A percentile compares a stretch with the other conserved stretches of the same genome.
phyloP scores from a whole-genome alignment of 345 rosid species.

The Microthlaspi erraticum region DNA sequence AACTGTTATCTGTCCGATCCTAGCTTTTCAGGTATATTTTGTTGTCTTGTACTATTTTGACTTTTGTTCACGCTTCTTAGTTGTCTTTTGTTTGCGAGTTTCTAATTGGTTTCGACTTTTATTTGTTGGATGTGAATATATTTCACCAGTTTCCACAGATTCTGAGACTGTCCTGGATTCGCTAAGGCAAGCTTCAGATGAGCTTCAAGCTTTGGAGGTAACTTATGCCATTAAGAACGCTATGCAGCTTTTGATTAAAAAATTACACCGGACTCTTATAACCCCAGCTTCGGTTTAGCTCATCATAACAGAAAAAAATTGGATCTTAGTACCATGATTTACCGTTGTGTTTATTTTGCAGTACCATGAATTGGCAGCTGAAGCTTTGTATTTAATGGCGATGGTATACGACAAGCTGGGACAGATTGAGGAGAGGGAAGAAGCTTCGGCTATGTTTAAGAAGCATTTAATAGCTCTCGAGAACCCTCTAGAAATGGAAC shows the following conservation, averaged over 20 bases:
- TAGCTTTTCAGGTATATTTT: conserved; percentile 68
- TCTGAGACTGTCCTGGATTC: conserved; percentile 74
- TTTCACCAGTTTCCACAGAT: conserved; percentile 60
- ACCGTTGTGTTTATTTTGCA: conserved; percentile 41
- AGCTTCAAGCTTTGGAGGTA: conserved; percentile 84
- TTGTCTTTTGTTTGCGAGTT: conserved; percentile 17
- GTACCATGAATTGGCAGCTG: conserved; percentile 92
- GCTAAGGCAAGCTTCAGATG: conserved; percentile 81
- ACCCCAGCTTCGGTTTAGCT: conserved; percentile 18
- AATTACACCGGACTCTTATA: conserved; percentile 1
- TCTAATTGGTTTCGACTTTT: conserved; percentile 24
- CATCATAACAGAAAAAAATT: neutral
- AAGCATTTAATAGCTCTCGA: conserved; percentile 70
- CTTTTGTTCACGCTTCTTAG: conserved; percentile 1
- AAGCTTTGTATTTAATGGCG: conserved; percentile 81
- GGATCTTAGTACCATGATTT: conserved; percentile 7
- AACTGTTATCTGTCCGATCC: conserved; percentile 89
- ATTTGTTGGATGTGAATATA: conserved; percentile 26
- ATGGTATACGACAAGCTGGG: conserved; percentile 69
- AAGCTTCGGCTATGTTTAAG: conserved; percentile 77
- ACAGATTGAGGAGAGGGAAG: conserved; percentile 64
- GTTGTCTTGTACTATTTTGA: conserved; percentile 25
- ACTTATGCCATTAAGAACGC: conserved; percentile 27
- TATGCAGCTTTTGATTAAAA: conserved; percentile 13
- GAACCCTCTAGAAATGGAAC: conserved; percentile 59